A percentile compares a stretch with the other conserved stretches of the same genome.
Evolutionary conservation across 129 eudicot genomes (phyloP).

Genomic region (Flaveria trinervia): DNA sequence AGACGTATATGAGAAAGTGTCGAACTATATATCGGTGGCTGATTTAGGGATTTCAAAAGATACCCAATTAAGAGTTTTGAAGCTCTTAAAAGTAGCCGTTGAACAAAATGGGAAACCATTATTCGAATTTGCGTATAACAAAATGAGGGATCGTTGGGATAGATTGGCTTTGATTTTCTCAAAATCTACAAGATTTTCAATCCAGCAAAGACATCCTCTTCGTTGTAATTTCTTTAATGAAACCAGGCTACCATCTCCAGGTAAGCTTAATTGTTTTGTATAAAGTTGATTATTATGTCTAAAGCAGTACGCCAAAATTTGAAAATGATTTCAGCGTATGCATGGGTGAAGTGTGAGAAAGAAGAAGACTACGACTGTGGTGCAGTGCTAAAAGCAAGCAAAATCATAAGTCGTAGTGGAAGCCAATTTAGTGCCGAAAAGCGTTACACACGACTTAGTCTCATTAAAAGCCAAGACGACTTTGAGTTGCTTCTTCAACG

Average conservation of each 20-base stretch:
- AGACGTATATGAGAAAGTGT: slow-evolving; percentile 48
- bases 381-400: slow-evolving; percentile 35
- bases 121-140: slow-evolving; percentile 45
- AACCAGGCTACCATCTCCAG: slow-evolving; percentile 73
- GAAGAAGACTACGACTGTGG: slow-evolving; percentile 48
- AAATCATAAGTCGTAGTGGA: slow-evolving; percentile 43
- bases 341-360: slow-evolving; percentile 56
- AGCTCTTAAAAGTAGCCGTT: slow-evolving; percentile 57
- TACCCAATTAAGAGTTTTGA: slow-evolving; percentile 60
- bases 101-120: slow-evolving; percentile 46
- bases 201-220: slow-evolving; percentile 52
- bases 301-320: no score
- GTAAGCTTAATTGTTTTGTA: slow-evolving; percentile 24
- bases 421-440: slow-evolving; percentile 30
- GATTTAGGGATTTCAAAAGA: slow-evolving; percentile 62
- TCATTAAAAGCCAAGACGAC: slow-evolving; percentile 52
- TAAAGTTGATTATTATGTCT: not conserved
- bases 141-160: slow-evolving; percentile 62
- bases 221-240: slow-evolving; percentile 53
- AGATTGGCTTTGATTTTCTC: slow-evolving; percentile 40
- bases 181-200: slow-evolving; percentile 51
- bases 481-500: slow-evolving; percentile 44
- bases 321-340: slow-evolving; percentile 42
- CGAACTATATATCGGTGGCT: slow-evolving; percentile 25
- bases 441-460: slow-evolving; percentile 50